Evolutionary conservation across 2,329 filamentous ascomycete species (phyloP).

Genomic region (Calonectria honghensis): DNA sequence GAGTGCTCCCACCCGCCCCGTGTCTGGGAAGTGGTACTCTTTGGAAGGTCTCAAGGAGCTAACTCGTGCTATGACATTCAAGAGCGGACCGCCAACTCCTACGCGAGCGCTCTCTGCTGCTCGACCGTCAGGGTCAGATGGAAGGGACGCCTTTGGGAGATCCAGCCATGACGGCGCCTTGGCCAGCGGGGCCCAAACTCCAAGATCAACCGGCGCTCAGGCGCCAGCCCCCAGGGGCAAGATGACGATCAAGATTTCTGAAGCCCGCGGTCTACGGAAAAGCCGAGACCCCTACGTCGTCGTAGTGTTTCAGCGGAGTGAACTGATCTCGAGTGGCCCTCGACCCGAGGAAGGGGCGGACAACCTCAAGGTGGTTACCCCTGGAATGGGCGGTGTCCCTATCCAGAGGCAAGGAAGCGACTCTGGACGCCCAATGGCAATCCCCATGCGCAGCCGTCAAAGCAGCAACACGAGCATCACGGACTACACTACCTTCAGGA

Average conservation of each 20-base stretch:
- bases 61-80: conserved; percentile 84
- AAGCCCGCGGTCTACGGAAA: conserved; percentile 87
- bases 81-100: conserved; percentile 95
- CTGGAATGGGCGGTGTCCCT: conserved; percentile 71
- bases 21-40: conserved; percentile 75
- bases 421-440: conserved; percentile 89
- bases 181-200: conserved; percentile 72
- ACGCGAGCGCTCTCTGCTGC: conserved; percentile 87
- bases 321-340: conserved; percentile 93
- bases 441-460: conserved; percentile 97
- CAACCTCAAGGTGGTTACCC: conserved; percentile 66
- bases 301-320: conserved; percentile 96
- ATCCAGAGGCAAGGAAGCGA: conserved; percentile 86
- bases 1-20: conserved; percentile 61
- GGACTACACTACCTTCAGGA: conserved; percentile 77
- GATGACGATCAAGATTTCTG: conserved; percentile 89
- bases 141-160: conserved; percentile 62
- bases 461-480: conserved; percentile 94
- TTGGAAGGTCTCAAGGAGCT: conserved; percentile 87
- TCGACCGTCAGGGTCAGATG: conserved; percentile 70
- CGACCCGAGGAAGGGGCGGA: conserved; percentile 77
- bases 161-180: conserved; percentile 66
- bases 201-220: conserved; percentile 73
- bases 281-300: conserved; percentile 96
- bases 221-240: conserved; percentile 88